Conservation (phyloP, 1,284 basidiomycete species). For the Puccinia coronata region DNA sequence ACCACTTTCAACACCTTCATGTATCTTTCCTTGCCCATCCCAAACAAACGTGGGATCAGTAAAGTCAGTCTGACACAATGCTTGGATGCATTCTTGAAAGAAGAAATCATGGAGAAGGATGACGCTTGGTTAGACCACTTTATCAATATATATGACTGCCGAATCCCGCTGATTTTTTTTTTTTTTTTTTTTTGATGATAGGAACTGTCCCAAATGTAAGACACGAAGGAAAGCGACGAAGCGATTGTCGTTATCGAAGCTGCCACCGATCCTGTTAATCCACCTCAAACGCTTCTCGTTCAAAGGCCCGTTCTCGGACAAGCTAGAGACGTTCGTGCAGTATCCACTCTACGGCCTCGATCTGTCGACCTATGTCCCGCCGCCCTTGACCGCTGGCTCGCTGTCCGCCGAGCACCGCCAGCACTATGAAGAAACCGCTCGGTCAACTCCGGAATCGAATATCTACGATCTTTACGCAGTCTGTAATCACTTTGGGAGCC, state of each 20-base stretch:
- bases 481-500: constrained; percentile 59
- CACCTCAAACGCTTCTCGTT: constrained; percentile 94
- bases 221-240: constrained; percentile 78
- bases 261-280: constrained; percentile 90
- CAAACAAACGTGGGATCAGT: constrained; percentile 66
- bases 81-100: constrained; percentile 84
- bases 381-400: constrained; percentile 56
- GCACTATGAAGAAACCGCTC: constrained; percentile 50
- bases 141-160: too few relatives aligned
- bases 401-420: constrained; percentile 4
- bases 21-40: constrained; percentile 88
- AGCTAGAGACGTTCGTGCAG: constrained; percentile 64
- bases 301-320: constrained; percentile 90
- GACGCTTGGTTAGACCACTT: constrained; percentile 77
- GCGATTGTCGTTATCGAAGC: constrained; percentile 78
- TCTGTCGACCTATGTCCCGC: constrained; percentile 86
- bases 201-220: constrained; percentile 90
- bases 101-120: constrained; percentile 86
- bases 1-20: constrained; percentile 98
- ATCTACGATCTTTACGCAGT: constrained; percentile 61
- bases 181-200: neutral
- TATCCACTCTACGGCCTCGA: constrained; percentile 83
- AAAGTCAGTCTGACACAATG: constrained; percentile 77
- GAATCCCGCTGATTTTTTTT: too few relatives aligned
- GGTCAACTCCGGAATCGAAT: constrained; percentile 53